Base-by-base conservation (phyloP, 1,139 yeast species). In the Meyerozyma athensensis region DNA sequence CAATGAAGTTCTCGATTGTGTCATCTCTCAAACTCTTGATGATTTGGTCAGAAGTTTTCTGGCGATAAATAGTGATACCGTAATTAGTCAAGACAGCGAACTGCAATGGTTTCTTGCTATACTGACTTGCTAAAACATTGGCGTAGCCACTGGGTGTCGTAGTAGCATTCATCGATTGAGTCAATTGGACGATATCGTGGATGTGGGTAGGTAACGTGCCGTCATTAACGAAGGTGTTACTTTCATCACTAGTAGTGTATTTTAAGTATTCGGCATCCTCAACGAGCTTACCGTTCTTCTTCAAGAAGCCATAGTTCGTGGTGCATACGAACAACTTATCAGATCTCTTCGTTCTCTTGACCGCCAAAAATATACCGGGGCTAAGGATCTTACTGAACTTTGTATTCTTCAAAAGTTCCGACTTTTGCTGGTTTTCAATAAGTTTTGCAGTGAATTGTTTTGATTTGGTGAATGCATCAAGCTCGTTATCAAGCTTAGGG, bases 41-140 rank as follows among this genome's bases (percentile, higher is more conserved):
- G 3, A 86, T 74, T 54, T 83, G 77, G 54, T 83, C 90, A 1
- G 96, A 90, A 3, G 89, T 81, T 54, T 87, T 77, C 49, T 82
- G 81, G 45, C 81, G 81, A 54, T 82, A 86, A 31, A 86, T 71
- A 47, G 81, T 80, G 30, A 92, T 77, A 4, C 96, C 92, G 22
- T 79, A 76, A 49, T 78, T 80, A 2, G 97, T 90, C 50, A 92
- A 65, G 3, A 90, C 79, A 0, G 95, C 96, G 56, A 90, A 73
- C 50, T 79, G 80, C 37, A 83, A 65, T 1, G 81, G 78, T 20
- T 68, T 65, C 24, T 72, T 61, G 8, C 81, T 75, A 53, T 86
- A 90, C 54, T 90, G 97, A 17, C 90, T 80, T 2, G 96, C 95
- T 52, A 85, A 78, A 43, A 81, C 80, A 54, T 90, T 90, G 4